These are phyloP conservation scores for Yarrowia osloensis DNA, from an alignment of 805 yeast species.

Conservation along the genomic window DNA sequence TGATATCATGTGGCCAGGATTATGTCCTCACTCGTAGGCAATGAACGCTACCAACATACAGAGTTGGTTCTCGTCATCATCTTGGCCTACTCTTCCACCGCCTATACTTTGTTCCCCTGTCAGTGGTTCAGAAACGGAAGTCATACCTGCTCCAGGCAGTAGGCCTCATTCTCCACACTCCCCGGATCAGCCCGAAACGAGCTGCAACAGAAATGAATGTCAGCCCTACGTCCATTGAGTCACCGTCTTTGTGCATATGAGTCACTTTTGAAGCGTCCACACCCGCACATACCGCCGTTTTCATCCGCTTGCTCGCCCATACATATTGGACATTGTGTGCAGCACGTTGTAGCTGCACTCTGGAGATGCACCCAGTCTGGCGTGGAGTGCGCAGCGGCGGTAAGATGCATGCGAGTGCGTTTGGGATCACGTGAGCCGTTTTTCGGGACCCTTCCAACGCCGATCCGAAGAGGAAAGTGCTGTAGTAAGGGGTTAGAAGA, in stretches of 20 bases:
- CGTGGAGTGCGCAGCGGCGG: constrained; percentile 13
- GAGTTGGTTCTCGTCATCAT: too few relatives aligned
- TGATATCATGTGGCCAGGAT: too few relatives aligned
- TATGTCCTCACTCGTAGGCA: too few relatives aligned
- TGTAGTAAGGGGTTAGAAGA: background rate
- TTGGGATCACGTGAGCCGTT: constrained; percentile 14
- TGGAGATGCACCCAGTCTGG: background rate
- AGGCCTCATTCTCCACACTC: background rate
- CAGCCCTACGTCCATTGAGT: background rate
- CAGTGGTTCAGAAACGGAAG: background rate
- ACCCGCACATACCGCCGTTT: background rate
- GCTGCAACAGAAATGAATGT: background rate
- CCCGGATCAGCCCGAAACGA: background rate
- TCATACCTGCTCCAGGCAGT: background rate
- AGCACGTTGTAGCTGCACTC: background rate
- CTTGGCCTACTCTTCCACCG: too few relatives aligned
- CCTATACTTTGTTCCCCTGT: too few relatives aligned
- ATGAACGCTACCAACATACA: too few relatives aligned
- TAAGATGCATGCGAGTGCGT: background rate
- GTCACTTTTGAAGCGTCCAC: background rate
- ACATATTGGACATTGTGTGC: background rate
- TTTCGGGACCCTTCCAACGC: background rate
- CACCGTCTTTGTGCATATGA: background rate
- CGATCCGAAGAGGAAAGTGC: background rate
- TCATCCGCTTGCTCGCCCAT: background rate